These are phyloP conservation scores for Boletus coccyginus DNA, from an alignment of 768 basidiomycete genomes.

Conservation along the genomic window DNA sequence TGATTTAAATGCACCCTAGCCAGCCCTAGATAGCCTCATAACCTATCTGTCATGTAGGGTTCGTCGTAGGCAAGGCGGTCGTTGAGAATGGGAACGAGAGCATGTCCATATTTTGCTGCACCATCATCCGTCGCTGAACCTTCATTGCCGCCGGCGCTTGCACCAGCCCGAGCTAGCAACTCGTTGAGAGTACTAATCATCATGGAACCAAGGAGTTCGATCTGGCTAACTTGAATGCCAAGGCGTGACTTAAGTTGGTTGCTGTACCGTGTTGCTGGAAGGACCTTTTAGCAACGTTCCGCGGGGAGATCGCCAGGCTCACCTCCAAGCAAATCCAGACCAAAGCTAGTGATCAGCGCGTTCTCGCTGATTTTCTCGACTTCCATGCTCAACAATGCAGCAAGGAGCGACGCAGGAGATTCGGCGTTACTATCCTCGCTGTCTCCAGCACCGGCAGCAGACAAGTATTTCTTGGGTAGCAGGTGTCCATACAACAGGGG, in stretches of 20 bases:
- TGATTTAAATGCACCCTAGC: too few species aligned
- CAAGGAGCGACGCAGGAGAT: conserved; percentile 26
- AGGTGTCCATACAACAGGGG: conserved; percentile 28
- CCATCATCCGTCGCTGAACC: conserved; percentile 20
- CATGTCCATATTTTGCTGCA: conserved; percentile 26
- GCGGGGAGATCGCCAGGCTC: background rate
- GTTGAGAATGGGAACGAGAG: conserved; percentile 29
- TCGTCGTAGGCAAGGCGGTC: conserved; percentile 33
- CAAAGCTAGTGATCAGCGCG: conserved; percentile 29
- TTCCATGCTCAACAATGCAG: background rate
- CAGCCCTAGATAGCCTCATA: too few species aligned
- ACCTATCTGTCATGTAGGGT: conserved; percentile 25
- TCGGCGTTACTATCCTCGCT: conserved; percentile 15
- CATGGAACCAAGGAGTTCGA: too few species aligned
- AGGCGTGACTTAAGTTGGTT: conserved; percentile 11
- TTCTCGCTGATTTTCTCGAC: conserved; percentile 29
- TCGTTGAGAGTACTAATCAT: too few species aligned
- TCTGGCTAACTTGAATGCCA: too few species aligned
- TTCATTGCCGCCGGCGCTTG: conserved; percentile 2
- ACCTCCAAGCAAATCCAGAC: conserved; percentile 27
- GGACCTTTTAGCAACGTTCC: background rate
- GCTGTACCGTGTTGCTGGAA: conserved; percentile 29
- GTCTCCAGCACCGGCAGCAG: conserved; percentile 6
- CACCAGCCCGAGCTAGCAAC: too few species aligned
- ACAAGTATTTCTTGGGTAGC: conserved; percentile 20